Conservation (phyloP, 768 basidiomycete genomes). For the Multifurca ochricompacta region DNA sequence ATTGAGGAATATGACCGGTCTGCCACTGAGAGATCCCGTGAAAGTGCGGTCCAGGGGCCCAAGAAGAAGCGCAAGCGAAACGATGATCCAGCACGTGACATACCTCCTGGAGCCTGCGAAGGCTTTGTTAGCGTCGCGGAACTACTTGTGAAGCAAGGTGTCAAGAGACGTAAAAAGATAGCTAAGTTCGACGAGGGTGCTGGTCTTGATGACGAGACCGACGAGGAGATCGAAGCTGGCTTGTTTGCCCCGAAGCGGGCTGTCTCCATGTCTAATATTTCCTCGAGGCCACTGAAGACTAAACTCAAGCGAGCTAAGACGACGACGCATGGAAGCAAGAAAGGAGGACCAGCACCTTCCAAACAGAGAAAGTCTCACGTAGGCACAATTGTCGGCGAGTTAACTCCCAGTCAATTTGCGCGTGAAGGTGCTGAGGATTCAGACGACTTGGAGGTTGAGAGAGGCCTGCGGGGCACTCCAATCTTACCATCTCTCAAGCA, state of each 20-base stretch:
- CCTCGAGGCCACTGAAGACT: conserved; percentile 26
- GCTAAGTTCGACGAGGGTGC: conserved; percentile 39
- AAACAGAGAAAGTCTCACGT: conserved; percentile 23
- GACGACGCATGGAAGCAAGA: conserved; percentile 28
- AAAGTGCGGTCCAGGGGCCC: conserved; percentile 28
- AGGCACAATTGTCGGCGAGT: conserved; percentile 22
- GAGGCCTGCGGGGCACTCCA: conserved; percentile 26
- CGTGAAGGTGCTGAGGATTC: conserved; percentile 43
- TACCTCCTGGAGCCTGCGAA: conserved; percentile 61
- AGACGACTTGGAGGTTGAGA: conserved; percentile 49
- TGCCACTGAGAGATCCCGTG: conserved; percentile 31
- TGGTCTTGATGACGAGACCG: conserved; percentile 59
- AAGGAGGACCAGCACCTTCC: conserved; percentile 23
- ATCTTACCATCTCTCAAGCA: conserved; percentile 2
- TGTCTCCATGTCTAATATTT: conserved; percentile 36
- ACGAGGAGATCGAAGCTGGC: conserved; percentile 57
- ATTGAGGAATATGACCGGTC: conserved; percentile 62
- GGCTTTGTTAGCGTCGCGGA: conserved; percentile 67
- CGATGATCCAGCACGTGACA: conserved; percentile 58
- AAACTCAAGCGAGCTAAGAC: conserved; percentile 39
- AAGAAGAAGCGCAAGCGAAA: conserved; percentile 62
- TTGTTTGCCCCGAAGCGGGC: conserved; percentile 44
- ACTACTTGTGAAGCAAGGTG: conserved; percentile 44
- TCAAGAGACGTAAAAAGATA: conserved; percentile 36
- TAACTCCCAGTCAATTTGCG: conserved; percentile 36